These are phyloP conservation scores for Vaccinium myrtillus DNA, from an alignment of 148 eudicot genomes.

Conservation along the genomic window DNA sequence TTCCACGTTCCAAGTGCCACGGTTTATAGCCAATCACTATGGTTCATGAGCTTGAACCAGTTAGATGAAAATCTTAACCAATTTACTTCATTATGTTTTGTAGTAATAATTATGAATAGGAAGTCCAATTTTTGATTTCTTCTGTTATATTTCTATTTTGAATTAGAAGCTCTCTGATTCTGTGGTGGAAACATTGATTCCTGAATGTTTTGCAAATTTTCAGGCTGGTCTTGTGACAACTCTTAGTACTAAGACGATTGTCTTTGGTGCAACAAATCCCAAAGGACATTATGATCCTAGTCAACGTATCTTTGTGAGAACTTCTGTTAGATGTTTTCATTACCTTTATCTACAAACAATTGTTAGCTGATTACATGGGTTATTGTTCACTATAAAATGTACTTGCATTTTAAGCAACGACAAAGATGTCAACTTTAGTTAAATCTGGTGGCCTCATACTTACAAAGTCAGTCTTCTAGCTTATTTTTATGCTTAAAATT, in stretches of 20 bases:
- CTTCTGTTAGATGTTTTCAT: background rate
- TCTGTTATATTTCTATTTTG: background rate
- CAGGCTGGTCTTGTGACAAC: conserved; percentile 99
- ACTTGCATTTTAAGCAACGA: background rate
- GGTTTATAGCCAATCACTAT: background rate
- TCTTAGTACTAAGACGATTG: conserved; percentile 78
- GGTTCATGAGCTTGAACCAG: background rate
- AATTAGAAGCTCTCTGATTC: background rate
- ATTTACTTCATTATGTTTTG: background rate
- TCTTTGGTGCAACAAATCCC: conserved; percentile 98
- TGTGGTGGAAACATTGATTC: conserved; percentile 13
- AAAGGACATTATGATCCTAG: conserved; percentile 96
- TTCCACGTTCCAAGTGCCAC: background rate
- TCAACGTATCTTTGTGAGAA: conserved; percentile 47
- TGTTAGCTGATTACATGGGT: background rate
- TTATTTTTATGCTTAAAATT: background rate
- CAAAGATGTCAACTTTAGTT: background rate
- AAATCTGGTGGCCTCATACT: background rate
- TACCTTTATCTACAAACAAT: background rate
- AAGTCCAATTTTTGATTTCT: background rate
- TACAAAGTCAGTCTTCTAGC: background rate
- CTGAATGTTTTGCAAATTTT: conserved; percentile 12
- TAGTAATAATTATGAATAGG: background rate
- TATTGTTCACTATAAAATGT: conserved; percentile 9
- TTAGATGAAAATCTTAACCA: background rate